Base-by-base conservation (phyloP, 2,329 filamentous ascomycete genomes). In the Aspergillus hortae region DNA sequence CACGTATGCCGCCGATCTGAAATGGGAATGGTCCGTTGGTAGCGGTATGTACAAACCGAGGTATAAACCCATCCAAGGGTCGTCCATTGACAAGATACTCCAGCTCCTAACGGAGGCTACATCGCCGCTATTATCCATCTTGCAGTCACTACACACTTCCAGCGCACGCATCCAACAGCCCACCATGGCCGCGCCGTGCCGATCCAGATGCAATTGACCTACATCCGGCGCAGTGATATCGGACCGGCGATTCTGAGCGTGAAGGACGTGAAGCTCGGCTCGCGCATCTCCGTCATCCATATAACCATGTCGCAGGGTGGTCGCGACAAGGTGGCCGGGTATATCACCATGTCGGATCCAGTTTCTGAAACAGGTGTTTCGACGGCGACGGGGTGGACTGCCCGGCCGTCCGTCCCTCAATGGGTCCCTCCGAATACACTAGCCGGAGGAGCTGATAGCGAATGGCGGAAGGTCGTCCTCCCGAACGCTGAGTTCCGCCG, bases 31-130 rank as follows among this genome's bases (percentile, higher is more conserved):
- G 48, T 50, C 41, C 17, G 43, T 50, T 11, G 48, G 48, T 14
- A 45, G 32, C 27, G 48, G 48, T 50, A 46, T 25, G 48, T 19
- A 41, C 17, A 2, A 17, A 11, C n/a, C 17, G 11, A 17, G 15
- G 6, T 10, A 2, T 4, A 10, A 17, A 7, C 23, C n/a, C 17
- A 27, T 4, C 21, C 17, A 14, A 17, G 14, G 14, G 35, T n/a
- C 15, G n/a, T 15, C 6, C 11, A 38, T 4, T 38, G 35, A 38
- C 35, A 12, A 38, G 14, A 38, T 23, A 5, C 23, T 23, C 23
- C 6, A 48, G 46, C 38, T 9, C 48, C 48, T 7, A 44, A 50
- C 25, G 48, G 48, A 33, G 48, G 48, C 10, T 50, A 50, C 33
- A 50, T 44, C 19, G 33, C 48, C 5, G 48, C 48, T 4, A 40